phyloP scores from a whole-genome alignment of 2,329 filamentous ascomycete species.

The Emmonsiellopsis sp. region DNA sequence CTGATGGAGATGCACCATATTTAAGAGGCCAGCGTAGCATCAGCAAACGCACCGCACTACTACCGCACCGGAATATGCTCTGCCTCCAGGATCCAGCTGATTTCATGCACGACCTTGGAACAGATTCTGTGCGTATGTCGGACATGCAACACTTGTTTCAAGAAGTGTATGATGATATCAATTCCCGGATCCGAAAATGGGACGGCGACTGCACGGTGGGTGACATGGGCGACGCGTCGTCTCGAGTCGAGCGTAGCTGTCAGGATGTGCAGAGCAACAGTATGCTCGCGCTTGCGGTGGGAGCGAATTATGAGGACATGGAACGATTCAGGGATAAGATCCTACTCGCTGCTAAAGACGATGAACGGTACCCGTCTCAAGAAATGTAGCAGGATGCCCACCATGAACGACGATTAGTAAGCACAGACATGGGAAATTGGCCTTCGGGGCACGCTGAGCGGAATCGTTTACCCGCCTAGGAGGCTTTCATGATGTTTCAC shows the following conservation, averaged over 20 bases:
- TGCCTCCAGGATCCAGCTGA: conserved; percentile 52
- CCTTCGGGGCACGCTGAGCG: neutral
- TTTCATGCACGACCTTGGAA: conserved; percentile 48
- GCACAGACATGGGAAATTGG: conserved; percentile 1
- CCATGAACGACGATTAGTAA: neutral
- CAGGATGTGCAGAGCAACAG: neutral
- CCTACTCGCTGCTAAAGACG: conserved; percentile 1
- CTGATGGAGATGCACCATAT: conserved; percentile 10
- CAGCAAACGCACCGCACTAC: conserved; percentile 23
- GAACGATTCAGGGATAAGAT: conserved; percentile 11
- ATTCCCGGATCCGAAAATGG: conserved; percentile 17
- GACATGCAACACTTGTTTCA: conserved; percentile 40
- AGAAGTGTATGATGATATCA: conserved; percentile 18
- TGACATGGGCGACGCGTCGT: neutral
- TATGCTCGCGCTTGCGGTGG: conserved; percentile 9
- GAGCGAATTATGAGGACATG: conserved; percentile 10
- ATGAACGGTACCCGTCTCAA: too few relatives aligned
- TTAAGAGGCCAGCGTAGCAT: conserved; percentile 32
- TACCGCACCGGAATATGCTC: conserved; percentile 32
- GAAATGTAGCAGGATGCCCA: too few relatives aligned
- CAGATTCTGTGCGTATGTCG: conserved; percentile 37
- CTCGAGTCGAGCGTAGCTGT: neutral
- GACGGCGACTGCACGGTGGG: conserved; percentile 2
- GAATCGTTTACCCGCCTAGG: too few relatives aligned
- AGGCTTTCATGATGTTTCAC: too few relatives aligned